These are phyloP conservation scores for Recurvomyces mirabilis DNA, from an alignment of 495 filamentous ascomycete genomes.

Conservation along the genomic window DNA sequence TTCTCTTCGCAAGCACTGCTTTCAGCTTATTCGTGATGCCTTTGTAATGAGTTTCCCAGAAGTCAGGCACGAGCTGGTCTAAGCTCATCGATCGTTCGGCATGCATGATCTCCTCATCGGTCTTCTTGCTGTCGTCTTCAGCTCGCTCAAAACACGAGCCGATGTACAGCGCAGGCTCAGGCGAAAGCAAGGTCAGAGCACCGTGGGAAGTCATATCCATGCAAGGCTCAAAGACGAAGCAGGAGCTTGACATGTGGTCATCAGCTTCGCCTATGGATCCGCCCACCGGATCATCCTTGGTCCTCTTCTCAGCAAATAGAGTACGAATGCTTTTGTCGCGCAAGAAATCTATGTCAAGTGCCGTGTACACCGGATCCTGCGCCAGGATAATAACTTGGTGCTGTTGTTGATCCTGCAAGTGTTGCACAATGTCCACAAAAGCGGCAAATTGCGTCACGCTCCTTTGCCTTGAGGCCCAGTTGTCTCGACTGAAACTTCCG, in stretches of 20 bases:
- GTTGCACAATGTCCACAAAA: conserved; percentile 11
- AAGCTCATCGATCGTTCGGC: too few relatives aligned
- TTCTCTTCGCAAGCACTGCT: neutral
- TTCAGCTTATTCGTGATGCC: neutral
- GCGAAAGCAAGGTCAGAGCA: neutral
- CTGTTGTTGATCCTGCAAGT: neutral
- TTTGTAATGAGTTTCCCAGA: neutral
- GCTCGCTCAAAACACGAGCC: conserved; percentile 1
- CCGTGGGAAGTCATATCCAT: neutral
- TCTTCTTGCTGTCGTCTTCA: neutral
- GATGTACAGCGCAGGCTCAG: conserved; percentile 1
- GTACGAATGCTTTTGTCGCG: neutral
- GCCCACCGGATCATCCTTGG: neutral
- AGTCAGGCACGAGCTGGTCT: too few relatives aligned
- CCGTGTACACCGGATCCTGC: conserved; percentile 6
- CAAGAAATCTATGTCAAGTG: neutral
- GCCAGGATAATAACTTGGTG: conserved; percentile 1
- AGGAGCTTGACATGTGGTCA: neutral
- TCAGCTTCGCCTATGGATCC: neutral
- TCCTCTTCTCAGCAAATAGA: neutral
- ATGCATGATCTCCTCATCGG: too few relatives aligned
- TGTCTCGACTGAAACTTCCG: conserved; percentile 10
- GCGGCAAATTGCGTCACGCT: conserved; percentile 15
- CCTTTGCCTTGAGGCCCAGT: neutral
- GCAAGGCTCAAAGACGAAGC: conserved; percentile 8